A percentile compares a stretch with the other conserved stretches of the same genome.
phyloP scores from a whole-genome alignment of 2,329 filamentous ascomycete species.

The Xylariaceae sp. region DNA sequence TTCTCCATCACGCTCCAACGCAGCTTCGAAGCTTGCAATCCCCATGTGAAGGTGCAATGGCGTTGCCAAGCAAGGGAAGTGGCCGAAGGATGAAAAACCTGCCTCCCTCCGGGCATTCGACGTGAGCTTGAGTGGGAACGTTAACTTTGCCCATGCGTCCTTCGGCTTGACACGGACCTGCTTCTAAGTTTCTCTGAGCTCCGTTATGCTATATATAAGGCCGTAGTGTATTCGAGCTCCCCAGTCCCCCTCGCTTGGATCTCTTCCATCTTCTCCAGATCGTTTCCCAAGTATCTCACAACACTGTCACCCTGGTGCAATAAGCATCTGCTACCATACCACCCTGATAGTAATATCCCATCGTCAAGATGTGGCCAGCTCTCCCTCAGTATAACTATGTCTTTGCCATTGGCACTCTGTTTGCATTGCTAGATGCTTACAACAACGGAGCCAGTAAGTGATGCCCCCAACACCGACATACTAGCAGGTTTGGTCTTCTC shows the following conservation, averaged over 20 bases:
- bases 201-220: too few species aligned
- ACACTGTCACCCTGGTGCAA: too few species aligned
- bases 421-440: slow-evolving; percentile 70
- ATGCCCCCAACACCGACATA: background rate
- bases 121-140: too few species aligned
- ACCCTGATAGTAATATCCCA: background rate
- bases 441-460: slow-evolving; percentile 73
- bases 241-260: too few species aligned
- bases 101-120: background rate
- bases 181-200: too few species aligned
- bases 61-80: background rate
- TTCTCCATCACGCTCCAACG: background rate
- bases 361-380: slow-evolving; percentile 23
- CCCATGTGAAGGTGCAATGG: background rate
- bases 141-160: too few species aligned
- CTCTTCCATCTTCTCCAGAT: too few species aligned
- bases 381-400: slow-evolving; percentile 63
- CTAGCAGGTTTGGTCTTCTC: background rate
- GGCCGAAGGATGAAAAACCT: background rate
- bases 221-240: too few species aligned
- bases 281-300: too few species aligned
- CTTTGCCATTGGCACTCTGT: slow-evolving; percentile 69
- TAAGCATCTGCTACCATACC: too few species aligned
- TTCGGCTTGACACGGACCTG: too few species aligned
- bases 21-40: background rate